phyloP scores from a whole-genome alignment of 108 stramenopile genomes.

The Cyclostephanos tholiformis region DNA sequence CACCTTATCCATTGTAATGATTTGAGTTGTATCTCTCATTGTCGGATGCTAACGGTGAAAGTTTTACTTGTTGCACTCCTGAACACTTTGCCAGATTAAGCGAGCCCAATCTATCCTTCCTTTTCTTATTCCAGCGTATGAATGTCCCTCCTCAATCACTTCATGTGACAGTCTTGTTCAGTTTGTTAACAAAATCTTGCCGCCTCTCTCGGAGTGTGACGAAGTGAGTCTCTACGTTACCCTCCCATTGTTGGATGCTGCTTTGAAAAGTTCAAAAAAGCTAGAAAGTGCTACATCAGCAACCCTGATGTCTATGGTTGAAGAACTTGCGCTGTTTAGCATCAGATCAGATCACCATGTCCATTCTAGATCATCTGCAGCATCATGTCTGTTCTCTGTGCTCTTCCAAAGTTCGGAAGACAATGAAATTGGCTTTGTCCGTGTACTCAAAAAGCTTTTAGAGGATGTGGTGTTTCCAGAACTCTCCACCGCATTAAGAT shows the following conservation, averaged over 20 bases:
- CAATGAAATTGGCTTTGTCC: neutral
- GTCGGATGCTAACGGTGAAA: neutral
- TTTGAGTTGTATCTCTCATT: neutral
- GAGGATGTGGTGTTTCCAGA: slow-evolving; percentile 16
- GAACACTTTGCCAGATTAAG: slow-evolving; percentile 19
- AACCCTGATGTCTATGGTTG: slow-evolving; percentile 28
- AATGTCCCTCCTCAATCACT: slow-evolving; percentile 19
- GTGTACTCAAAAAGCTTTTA: slow-evolving; percentile 13
- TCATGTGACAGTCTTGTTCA: slow-evolving; percentile 32
- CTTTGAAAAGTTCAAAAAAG: slow-evolving; percentile 35
- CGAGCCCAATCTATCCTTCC: slow-evolving; percentile 42
- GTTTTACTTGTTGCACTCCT: neutral
- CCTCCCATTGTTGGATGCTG: slow-evolving; percentile 65
- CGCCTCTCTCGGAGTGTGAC: slow-evolving; percentile 69
- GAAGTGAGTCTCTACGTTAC: slow-evolving; percentile 49
- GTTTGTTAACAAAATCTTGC: slow-evolving; percentile 52
- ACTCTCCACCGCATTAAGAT: slow-evolving; percentile 21
- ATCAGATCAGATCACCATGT: slow-evolving; percentile 44
- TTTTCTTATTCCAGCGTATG: slow-evolving; percentile 42
- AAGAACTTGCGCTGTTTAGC: slow-evolving; percentile 38
- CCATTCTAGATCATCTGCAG: slow-evolving; percentile 56
- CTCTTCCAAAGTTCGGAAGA: slow-evolving; percentile 31
- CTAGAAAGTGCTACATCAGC: slow-evolving; percentile 6
- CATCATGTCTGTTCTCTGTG: slow-evolving; percentile 57
- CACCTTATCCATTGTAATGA: neutral